Evolutionary conservation across 2,329 filamentous ascomycete genomes (phyloP), one percentile per base, ranked within the genome.

Genomic region (Alternaria gansuensis): DNA sequence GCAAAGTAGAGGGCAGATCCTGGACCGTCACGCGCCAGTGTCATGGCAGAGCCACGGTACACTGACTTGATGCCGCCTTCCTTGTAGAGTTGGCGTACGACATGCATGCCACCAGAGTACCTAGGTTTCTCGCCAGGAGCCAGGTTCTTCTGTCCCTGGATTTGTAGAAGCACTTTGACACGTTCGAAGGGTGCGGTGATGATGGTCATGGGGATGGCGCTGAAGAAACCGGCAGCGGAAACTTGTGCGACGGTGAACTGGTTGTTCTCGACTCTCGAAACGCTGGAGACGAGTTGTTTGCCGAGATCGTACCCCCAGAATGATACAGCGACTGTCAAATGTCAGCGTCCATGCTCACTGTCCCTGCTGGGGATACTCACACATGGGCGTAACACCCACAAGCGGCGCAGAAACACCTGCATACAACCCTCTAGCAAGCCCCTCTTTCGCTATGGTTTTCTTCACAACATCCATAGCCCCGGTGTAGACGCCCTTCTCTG

Each of bases 131-230:
- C 90, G 73, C 93, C 94, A 0, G 93, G 91, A 0, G 88, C 88
- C 39, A 95, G 88, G 52, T 85, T 82, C 80, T 93, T 93, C 80
- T 97, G 93, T 73, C 93, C 93, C 81, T 98, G 95, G 68, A 98
- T 96, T 79, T 99, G 95, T 1, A 99, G 89, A 64, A 99, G 93
- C 55, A 99, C 94, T 82, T 99, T 99, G 70, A 99, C 93, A 74
- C 95, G 94, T 85, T 99, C 95, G 77, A 99, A 98, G 61, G 95
- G 95, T 4, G 95, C 95, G n/a, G 95, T 98, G 82, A 99, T 97
- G 79, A 92, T 81, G 4, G 95, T 99, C 92, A 96, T 96, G 73
- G 95, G 95, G 60, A 99, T 90, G 61, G 95, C 95, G 75, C 92
- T 96, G 86, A 99, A 79, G 72, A 97, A 97, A 65, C 95, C 95